Evolutionary conservation across 176 grass and related monocot genomes (phyloP).

Genomic region (Paspalum notatum): DNA sequence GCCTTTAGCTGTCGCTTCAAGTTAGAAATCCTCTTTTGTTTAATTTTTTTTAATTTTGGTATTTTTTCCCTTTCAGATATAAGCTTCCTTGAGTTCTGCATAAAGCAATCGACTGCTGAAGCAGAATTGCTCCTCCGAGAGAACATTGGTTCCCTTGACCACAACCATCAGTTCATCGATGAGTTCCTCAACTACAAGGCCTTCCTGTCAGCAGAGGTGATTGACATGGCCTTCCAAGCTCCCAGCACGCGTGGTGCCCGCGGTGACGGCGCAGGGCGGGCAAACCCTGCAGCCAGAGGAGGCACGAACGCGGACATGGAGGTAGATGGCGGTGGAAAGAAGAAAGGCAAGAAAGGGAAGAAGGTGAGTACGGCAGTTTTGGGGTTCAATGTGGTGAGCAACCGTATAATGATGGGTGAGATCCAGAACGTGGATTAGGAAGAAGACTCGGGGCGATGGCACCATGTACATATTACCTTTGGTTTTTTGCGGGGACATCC

Average conservation of each 20-base stretch:
- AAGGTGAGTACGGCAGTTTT: slow-evolving; percentile 78
- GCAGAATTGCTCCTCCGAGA: slow-evolving; percentile 75
- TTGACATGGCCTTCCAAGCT: slow-evolving; percentile 77
- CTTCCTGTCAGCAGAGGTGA: slow-evolving; percentile 79
- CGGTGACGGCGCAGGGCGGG: slow-evolving; percentile 20
- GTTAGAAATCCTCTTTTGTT: slow-evolving; percentile 20
- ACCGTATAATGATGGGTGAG: slow-evolving; percentile 99
- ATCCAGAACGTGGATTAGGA: slow-evolving; percentile 76
- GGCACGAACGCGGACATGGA: slow-evolving; percentile 47
- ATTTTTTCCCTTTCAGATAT: slow-evolving; percentile 57
- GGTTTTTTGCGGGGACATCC: background rate
- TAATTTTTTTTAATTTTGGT: slow-evolving; percentile 3
- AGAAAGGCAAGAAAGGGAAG: slow-evolving; percentile 96
- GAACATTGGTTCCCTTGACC: slow-evolving; percentile 80
- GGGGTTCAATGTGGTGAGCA: slow-evolving; percentile 97
- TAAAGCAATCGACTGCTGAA: slow-evolving; percentile 75
- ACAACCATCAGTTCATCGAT: slow-evolving; percentile 80
- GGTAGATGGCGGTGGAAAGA: slow-evolving; percentile 61
- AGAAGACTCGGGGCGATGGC: background rate
- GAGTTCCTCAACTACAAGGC: slow-evolving; percentile 93
- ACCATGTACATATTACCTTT: slow-evolving; percentile 61
- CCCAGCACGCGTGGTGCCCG: slow-evolving; percentile 16
- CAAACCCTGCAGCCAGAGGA: slow-evolving; percentile 40
- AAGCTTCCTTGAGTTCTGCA: slow-evolving; percentile 94
- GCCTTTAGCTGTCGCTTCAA: slow-evolving; percentile 17